Conservation (phyloP, 371 early-diverging fungal species). For the Syncephalastrum racemosum region DNA sequence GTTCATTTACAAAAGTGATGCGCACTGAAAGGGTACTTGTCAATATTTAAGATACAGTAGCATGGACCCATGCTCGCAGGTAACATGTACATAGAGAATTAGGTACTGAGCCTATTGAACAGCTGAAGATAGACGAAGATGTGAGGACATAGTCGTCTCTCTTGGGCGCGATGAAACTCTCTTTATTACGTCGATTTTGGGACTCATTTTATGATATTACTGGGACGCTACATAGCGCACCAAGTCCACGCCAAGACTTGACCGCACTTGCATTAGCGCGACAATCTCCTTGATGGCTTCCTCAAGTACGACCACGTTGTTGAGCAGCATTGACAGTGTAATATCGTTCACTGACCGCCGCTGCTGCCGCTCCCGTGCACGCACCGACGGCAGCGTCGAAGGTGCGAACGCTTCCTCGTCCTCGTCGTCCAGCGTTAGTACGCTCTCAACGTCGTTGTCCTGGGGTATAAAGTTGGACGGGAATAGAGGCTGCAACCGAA, state of each 20-base stretch:
- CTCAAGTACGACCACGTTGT: constrained; percentile 84
- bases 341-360: constrained; percentile 35
- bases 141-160: too few species aligned
- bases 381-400: constrained; percentile 17
- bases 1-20: too few species aligned
- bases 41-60: too few species aligned
- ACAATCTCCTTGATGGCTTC: constrained; percentile 88
- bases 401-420: constrained; percentile 31
- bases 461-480: constrained; percentile 49
- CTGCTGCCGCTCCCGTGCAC: constrained; percentile 24
- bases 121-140: too few species aligned
- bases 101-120: too few species aligned
- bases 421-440: constrained; percentile 23
- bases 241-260: constrained; percentile 70
- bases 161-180: too few species aligned
- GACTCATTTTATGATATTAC: not conserved
- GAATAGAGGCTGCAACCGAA: constrained; percentile 52
- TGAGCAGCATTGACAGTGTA: constrained; percentile 60
- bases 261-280: constrained; percentile 72
- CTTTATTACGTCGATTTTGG: too few species aligned
- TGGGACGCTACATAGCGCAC: constrained; percentile 32
- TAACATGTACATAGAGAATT: too few species aligned
- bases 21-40: too few species aligned
- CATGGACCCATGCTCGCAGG: too few species aligned
- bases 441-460: constrained; percentile 27